Base-by-base conservation (phyloP, 768 basidiomycete species). In the Podaxis sp. region DNA sequence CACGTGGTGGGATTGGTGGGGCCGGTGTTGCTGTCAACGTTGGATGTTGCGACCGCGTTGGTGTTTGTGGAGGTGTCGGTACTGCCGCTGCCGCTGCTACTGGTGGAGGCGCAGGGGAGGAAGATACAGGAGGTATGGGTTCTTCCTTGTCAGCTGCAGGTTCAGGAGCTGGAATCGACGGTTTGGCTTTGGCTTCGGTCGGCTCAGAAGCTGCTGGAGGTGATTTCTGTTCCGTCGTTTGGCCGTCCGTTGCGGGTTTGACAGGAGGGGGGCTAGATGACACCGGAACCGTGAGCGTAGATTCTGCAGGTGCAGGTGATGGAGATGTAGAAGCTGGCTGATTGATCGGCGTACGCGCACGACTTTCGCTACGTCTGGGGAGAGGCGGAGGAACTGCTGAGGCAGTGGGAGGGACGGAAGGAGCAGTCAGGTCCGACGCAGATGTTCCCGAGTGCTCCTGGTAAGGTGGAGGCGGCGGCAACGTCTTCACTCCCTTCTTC, bases 361-460 rank as follows among this genome's bases (percentile, higher is more conserved):
- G 76, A 2, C 75, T 75, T 61, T 75, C 74, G 44, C 71, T 82
- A 51, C 84, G 73, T 62, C 73, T 82, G 7, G 85, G 83, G 42
- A 87, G 64, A 18, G 83, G 82, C 16, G 84, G 84, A 18, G 79
- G 78, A 11, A 67, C 63, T 23, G 67, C 47, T 25, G 71, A 55
- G 0, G 64, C 10, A 25, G 57, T 1, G 23, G 40, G 6, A 48
- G 57, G 0, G 44, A 61, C 21, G 25, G 53, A n/a, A 60, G 62
- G 5, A 46, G 57, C n/a, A 14, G 50, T 28, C 21, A 40, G 35
- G 6, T 27, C n/a, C 16, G 55, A 16, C 9, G 25, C 11, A 10
- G 55, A 47, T n/a, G 59, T 27, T 37, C 50, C 42, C 16, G 59
- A 25, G 50, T 44, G 42, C 18, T 44, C 42, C 42, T 44, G 47